phyloP scores from a whole-genome alignment of 441 rosid species.

The Bocquillonia castaneifolia region DNA sequence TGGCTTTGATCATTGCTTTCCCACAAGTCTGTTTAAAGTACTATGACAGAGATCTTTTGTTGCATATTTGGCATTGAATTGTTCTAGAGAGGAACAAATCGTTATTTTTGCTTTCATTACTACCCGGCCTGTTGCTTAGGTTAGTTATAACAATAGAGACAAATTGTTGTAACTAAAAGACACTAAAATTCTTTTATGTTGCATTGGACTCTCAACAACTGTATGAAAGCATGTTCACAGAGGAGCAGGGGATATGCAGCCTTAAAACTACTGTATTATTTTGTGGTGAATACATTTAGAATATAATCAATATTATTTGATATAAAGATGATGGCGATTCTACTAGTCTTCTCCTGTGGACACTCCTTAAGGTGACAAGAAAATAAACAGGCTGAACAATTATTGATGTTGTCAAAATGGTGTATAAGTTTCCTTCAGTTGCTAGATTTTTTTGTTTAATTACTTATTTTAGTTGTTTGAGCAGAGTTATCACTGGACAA shows the following conservation, averaged over 20 bases:
- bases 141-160: background rate
- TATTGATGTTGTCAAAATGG: background rate
- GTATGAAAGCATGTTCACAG: background rate
- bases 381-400: background rate
- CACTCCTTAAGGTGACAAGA: background rate
- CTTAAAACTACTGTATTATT: background rate
- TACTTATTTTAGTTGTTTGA: background rate
- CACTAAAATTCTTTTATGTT: too few relatives aligned
- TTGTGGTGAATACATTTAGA: background rate
- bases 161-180: background rate
- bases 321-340: too few relatives aligned
- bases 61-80: background rate
- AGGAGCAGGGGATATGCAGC: background rate
- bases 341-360: background rate
- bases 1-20: background rate
- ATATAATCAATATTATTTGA: background rate
- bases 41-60: background rate
- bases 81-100: background rate
- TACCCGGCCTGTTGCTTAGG: background rate
- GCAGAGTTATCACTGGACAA: background rate
- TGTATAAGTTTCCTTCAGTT: background rate
- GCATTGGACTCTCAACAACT: too few relatives aligned
- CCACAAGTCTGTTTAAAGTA: background rate
- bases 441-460: slow-evolving; percentile 6
- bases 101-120: background rate